These are phyloP conservation scores for Lepidium aucheri DNA, from an alignment of 345 rosid genomes.

Conservation along the genomic window DNA sequence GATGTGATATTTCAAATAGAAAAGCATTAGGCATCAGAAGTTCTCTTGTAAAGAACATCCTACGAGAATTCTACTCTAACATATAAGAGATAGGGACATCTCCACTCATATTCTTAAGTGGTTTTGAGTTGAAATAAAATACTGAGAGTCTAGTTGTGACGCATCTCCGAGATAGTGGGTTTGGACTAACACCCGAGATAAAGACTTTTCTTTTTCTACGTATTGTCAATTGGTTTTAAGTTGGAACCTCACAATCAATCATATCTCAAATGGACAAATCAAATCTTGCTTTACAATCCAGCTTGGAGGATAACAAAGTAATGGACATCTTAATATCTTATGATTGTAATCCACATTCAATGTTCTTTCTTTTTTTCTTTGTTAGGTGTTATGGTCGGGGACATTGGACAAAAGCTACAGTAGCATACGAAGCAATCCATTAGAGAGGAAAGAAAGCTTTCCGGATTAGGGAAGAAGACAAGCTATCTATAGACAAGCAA, in stretches of 20 bases:
- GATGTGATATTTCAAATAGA: background rate
- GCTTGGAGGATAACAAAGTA: constrained; percentile 9
- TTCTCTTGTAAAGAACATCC: background rate
- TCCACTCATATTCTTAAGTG: too few relatives aligned
- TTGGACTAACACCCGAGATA: too few relatives aligned
- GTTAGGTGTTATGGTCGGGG: constrained; percentile 20
- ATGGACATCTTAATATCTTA: constrained; percentile 2
- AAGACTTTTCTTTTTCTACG: too few relatives aligned
- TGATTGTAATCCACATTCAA: constrained; percentile 13
- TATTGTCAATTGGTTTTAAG: too few relatives aligned
- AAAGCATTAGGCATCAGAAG: background rate
- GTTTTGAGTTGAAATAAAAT: too few relatives aligned
- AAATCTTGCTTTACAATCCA: background rate
- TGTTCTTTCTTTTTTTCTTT: constrained; percentile 11
- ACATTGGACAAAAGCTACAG: constrained; percentile 20
- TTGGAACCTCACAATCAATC: too few relatives aligned
- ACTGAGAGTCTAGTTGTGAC: too few relatives aligned
- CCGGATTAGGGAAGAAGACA: constrained; percentile 19
- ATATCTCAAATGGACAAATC: background rate
- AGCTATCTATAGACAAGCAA: constrained; percentile 19
- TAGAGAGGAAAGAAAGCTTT: constrained; percentile 2
- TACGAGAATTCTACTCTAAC: too few relatives aligned
- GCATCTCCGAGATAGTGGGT: too few relatives aligned
- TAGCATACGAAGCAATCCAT: constrained; percentile 8
- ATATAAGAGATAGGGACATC: too few relatives aligned